A percentile compares a stretch with the other conserved stretches of the same genome.
Evolutionary conservation across 1,284 basidiomycete genomes (phyloP).

Genomic region (Hypsizygus ulmarius): DNA sequence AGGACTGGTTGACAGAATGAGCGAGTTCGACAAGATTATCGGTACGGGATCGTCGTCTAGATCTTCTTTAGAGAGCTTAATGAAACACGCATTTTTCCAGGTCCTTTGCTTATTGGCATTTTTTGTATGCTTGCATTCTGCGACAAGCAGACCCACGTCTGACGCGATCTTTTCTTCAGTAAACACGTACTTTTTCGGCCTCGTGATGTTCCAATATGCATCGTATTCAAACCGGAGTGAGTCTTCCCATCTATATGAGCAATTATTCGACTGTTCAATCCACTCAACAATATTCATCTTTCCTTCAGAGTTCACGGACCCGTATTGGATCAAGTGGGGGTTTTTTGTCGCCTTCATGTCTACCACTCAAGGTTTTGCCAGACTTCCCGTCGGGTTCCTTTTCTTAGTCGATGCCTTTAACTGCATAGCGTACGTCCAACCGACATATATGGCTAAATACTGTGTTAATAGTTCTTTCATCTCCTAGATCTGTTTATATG

Average conservation of each 20-base stretch:
- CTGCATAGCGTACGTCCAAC: slow-evolving; percentile 8
- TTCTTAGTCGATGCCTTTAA: slow-evolving; percentile 14
- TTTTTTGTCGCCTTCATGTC: not conserved
- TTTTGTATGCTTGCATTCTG: slow-evolving; percentile 17
- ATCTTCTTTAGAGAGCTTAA: not conserved
- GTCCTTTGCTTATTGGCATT: slow-evolving; percentile 22
- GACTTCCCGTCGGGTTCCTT: slow-evolving; percentile 5
- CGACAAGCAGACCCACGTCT: not conserved
- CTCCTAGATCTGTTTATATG: slow-evolving; percentile 19
- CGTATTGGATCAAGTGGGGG: slow-evolving; percentile 14
- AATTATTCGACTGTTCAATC: not conserved
- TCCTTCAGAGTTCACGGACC: slow-evolving; percentile 9
- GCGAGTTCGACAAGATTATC: slow-evolving; percentile 18
- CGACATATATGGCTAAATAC: no score
- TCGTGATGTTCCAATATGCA: slow-evolving; percentile 23
- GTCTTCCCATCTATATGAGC: slow-evolving; percentile 5
- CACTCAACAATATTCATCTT: not conserved
- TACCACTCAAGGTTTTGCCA: not conserved
- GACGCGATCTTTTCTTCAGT: slow-evolving; percentile 7
- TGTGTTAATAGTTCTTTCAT: slow-evolving; percentile 1
- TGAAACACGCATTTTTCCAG: slow-evolving; percentile 10
- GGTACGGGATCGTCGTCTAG: slow-evolving; percentile 12
- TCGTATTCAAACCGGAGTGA: slow-evolving; percentile 21
- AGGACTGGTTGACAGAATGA: slow-evolving; percentile 8
- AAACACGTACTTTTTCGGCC: slow-evolving; percentile 24